Evolutionary conservation across 2,329 filamentous ascomycete genomes (phyloP).

Genomic region (Pseudofabraea citricarpa): DNA sequence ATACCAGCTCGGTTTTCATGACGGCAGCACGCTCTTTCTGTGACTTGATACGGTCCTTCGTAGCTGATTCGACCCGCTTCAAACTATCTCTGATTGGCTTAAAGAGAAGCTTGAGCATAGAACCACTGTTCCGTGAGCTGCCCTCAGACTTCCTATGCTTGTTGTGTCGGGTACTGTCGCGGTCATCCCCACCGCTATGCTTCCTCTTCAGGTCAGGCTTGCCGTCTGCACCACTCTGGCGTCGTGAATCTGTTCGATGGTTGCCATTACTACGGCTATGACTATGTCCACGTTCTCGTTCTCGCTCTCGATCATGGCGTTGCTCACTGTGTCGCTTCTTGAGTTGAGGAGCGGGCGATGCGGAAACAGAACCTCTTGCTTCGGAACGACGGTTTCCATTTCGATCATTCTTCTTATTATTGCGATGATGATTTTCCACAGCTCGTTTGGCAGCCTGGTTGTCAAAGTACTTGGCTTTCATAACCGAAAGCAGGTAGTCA

Average conservation of each 20-base stretch:
- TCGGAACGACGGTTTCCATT: slow-evolving; percentile 57
- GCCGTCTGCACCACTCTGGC: slow-evolving; percentile 16
- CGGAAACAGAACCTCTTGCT: slow-evolving; percentile 55
- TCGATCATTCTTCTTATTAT: slow-evolving; percentile 72
- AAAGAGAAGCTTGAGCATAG: slow-evolving; percentile 39
- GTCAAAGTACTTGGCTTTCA: slow-evolving; percentile 78
- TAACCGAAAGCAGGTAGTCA: slow-evolving; percentile 91
- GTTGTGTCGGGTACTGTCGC: slow-evolving; percentile 39
- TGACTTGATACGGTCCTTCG: slow-evolving; percentile 56
- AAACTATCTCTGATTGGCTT: slow-evolving; percentile 58
- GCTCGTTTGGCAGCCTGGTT: slow-evolving; percentile 72
- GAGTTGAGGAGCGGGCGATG: slow-evolving; percentile 62
- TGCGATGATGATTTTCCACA: slow-evolving; percentile 90
- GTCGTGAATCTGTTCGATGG: slow-evolving; percentile 29
- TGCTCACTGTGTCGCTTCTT: slow-evolving; percentile 36
- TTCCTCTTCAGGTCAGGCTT: slow-evolving; percentile 53
- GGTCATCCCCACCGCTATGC: slow-evolving; percentile 48
- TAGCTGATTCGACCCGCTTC: slow-evolving; percentile 54
- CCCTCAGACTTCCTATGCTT: slow-evolving; percentile 52
- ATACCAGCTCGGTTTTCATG: slow-evolving; percentile 55
- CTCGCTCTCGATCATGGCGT: slow-evolving; percentile 41
- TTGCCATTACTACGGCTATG: slow-evolving; percentile 39
- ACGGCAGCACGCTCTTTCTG: slow-evolving; percentile 57
- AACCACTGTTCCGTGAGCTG: slow-evolving; percentile 16
- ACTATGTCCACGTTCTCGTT: slow-evolving; percentile 41